A percentile compares a stretch with the other conserved stretches of the same genome.
phyloP scores from a whole-genome alignment of 768 basidiomycete species.

The Cystofilobasidium bisporidii region DNA sequence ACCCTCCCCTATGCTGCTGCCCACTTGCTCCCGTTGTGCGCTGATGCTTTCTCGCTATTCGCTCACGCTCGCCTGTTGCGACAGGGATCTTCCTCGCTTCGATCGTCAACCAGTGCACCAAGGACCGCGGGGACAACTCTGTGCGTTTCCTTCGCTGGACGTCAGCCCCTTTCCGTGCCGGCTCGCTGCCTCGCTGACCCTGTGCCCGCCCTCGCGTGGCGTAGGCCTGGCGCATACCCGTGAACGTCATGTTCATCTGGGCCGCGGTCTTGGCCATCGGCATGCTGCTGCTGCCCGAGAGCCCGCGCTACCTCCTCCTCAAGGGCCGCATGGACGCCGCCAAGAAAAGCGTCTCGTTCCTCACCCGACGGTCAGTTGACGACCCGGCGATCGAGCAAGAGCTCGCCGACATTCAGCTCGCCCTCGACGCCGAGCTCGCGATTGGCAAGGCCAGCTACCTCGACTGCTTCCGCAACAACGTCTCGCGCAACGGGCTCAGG shows the following conservation, averaged over 20 bases:
- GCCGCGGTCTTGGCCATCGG: constrained; percentile 35
- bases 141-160: constrained; percentile 47
- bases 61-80: too few relatives aligned
- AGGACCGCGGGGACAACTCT: constrained; percentile 35
- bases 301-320: constrained; percentile 42
- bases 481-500: constrained; percentile 48
- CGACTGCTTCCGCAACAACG: constrained; percentile 50
- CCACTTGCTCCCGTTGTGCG: too few relatives aligned
- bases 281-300: constrained; percentile 40
- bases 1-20: too few relatives aligned
- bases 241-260: constrained; percentile 35
- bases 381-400: constrained; percentile 44
- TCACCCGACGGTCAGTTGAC: constrained; percentile 53
- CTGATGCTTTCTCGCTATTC: too few relatives aligned
- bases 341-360: constrained; percentile 50
- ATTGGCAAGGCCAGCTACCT: constrained; percentile 46
- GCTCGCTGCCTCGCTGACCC: too few relatives aligned
- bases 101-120: constrained; percentile 40
- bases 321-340: constrained; percentile 46
- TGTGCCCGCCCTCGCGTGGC: too few relatives aligned
- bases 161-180: too few relatives aligned
- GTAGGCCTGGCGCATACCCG: constrained; percentile 44
- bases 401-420: constrained; percentile 21
- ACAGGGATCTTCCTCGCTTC: constrained; percentile 27
- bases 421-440: constrained; percentile 23